Percentiles rank a stretch among this genome's conserved stretches.
Conservation (phyloP, 2,329 filamentous ascomycete genomes). For the Diaporthe batatas region DNA sequence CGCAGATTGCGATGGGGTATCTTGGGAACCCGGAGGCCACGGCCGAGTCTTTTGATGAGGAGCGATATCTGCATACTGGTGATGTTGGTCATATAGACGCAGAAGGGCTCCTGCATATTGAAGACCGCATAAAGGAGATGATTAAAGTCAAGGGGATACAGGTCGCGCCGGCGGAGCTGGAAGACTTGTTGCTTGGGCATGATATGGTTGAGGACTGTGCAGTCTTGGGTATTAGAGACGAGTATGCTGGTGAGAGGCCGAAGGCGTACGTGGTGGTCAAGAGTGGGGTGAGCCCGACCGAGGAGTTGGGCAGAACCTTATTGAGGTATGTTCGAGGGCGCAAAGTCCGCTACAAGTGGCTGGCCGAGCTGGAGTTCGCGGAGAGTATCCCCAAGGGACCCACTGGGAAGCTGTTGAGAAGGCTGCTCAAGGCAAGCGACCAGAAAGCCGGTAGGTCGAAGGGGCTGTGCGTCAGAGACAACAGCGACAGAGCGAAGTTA, state of each 20-base stretch:
- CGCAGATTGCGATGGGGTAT: constrained; percentile 65
- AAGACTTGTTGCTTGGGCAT: constrained; percentile 49
- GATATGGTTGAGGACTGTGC: constrained; percentile 68
- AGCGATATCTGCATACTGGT: constrained; percentile 71
- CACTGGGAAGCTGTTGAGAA: constrained; percentile 69
- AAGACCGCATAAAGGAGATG: constrained; percentile 74
- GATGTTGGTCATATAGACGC: constrained; percentile 68
- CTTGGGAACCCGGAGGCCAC: constrained; percentile 59
- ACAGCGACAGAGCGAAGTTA: neutral
- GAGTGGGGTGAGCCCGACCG: constrained; percentile 39
- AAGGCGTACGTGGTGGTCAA: constrained; percentile 71
- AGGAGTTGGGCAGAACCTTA: constrained; percentile 55
- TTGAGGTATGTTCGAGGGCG: constrained; percentile 62
- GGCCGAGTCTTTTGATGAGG: constrained; percentile 63
- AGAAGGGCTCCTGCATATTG: constrained; percentile 69
- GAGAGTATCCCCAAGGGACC: constrained; percentile 68
- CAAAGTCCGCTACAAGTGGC: constrained; percentile 65
- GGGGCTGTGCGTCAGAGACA: constrained; percentile 21
- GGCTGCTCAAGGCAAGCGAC: constrained; percentile 54
- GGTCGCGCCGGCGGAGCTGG: constrained; percentile 51
- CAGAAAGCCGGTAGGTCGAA: constrained; percentile 13
- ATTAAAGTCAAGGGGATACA: constrained; percentile 53
- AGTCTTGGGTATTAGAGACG: constrained; percentile 66
- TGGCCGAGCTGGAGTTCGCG: constrained; percentile 62
- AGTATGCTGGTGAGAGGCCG: constrained; percentile 69